Conservation (phyloP, 1,284 basidiomycete species). For the Boletellus sp. region DNA sequence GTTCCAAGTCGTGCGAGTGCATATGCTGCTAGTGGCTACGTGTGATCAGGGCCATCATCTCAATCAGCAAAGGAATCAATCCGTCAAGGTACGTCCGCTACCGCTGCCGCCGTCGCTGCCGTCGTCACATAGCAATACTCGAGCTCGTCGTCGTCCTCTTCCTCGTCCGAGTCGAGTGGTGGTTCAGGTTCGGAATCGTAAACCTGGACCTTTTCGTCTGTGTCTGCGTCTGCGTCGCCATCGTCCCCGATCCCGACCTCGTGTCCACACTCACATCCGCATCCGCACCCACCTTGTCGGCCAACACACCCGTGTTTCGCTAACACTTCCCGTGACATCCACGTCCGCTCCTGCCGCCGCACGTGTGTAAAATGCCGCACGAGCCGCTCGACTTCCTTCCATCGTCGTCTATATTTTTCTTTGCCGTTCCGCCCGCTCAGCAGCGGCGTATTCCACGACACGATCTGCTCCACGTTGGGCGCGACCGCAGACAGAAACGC, state of each 20-base stretch:
- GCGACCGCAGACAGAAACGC: conserved; percentile 27
- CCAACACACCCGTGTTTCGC: background rate
- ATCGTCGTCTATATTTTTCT: conserved; percentile 22
- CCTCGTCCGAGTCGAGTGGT: conserved; percentile 7
- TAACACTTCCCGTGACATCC: conserved; percentile 2
- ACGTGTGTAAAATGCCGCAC: conserved; percentile 24
- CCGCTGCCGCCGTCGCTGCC: too few relatives aligned
- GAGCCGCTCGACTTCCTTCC: conserved; percentile 25
- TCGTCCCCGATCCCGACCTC: background rate
- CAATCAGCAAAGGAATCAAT: too few relatives aligned
- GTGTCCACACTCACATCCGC: background rate
- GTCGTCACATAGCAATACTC: conserved; percentile 22
- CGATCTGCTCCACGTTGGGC: conserved; percentile 27
- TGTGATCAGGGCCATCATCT: too few relatives aligned
- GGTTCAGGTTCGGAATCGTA: conserved; percentile 29
- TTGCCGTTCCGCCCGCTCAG: conserved; percentile 20
- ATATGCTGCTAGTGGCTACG: too few relatives aligned
- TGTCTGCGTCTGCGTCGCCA: background rate
- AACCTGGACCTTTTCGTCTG: conserved; percentile 10
- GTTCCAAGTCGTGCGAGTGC: too few relatives aligned
- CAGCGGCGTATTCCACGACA: conserved; percentile 29
- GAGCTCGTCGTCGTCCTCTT: conserved; percentile 28
- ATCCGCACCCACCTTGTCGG: too few relatives aligned
- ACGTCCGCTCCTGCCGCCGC: conserved; percentile 22
- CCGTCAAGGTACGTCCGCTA: too few relatives aligned